Evolutionary conservation across 306 rosid species (phyloP).

Genomic region (Lathyrus sativus): DNA sequence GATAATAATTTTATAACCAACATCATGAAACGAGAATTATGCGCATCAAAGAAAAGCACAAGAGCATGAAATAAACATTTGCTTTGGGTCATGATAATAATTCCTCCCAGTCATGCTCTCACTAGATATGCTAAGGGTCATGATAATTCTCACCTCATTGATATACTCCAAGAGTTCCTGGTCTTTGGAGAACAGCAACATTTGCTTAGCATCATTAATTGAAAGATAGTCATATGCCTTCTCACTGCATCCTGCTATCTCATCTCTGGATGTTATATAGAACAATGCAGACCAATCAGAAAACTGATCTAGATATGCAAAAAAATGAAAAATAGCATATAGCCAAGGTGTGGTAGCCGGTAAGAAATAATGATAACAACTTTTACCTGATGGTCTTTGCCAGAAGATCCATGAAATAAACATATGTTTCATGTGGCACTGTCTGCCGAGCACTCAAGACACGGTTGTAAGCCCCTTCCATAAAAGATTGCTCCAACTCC

Average conservation of each 20-base stretch:
- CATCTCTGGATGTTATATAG: conserved; percentile 65
- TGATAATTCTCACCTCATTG: conserved; percentile 58
- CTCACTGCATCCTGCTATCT: conserved; percentile 97
- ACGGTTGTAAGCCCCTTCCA: conserved; percentile 99
- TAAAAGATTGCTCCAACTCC: conserved; percentile 98
- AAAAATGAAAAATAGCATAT: conserved; percentile 1
- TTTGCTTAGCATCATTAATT: conserved; percentile 70
- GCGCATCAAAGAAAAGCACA: neutral
- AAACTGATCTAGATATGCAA: neutral
- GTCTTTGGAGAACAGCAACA: conserved; percentile 71
- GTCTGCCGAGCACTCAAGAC: conserved; percentile 93
- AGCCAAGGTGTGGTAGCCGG: neutral
- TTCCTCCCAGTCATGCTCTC: neutral
- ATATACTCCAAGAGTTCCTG: conserved; percentile 70
- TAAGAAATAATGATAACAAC: conserved; percentile 12
- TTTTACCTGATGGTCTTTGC: conserved; percentile 94
- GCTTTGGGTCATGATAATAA: too few species aligned
- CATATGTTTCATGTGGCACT: conserved; percentile 88
- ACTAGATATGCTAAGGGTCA: neutral
- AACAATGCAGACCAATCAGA: conserved; percentile 34
- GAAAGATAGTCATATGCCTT: conserved; percentile 92
- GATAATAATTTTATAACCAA: conserved; percentile 18
- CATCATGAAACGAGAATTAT: neutral
- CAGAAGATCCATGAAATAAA: conserved; percentile 91
- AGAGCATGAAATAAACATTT: too few species aligned